Evolutionary conservation across 352 stramenopile genomes (phyloP).

Genomic region (Phytophthora colocasiae): DNA sequence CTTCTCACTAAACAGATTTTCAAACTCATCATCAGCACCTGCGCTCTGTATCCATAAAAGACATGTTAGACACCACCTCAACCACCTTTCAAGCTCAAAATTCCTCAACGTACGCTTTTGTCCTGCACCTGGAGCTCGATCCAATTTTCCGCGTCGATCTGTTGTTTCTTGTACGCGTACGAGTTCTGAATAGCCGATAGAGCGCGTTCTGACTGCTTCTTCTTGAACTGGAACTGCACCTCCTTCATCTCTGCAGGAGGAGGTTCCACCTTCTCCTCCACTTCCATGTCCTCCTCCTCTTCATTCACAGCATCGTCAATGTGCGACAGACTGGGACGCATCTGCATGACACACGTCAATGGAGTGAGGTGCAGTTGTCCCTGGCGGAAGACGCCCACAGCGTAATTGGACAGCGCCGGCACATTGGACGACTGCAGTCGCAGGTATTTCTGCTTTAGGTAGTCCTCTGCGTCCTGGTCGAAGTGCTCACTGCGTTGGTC

Average conservation of each 20-base stretch:
- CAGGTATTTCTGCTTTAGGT: constrained; percentile 77
- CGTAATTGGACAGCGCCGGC: constrained; percentile 79
- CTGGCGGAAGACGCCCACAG: constrained; percentile 79
- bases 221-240: constrained; percentile 90
- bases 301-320: constrained; percentile 81
- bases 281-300: constrained; percentile 68
- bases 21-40: constrained; percentile 74
- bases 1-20: constrained; percentile 85
- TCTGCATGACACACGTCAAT: constrained; percentile 73
- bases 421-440: constrained; percentile 71
- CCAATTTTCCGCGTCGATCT: constrained; percentile 85
- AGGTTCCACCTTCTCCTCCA: constrained; percentile 61
- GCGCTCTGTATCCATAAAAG: constrained; percentile 23
- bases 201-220: constrained; percentile 84
- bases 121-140: constrained; percentile 75
- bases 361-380: constrained; percentile 85
- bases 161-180: constrained; percentile 85
- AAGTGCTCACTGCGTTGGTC: constrained; percentile 78
- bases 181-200: constrained; percentile 85
- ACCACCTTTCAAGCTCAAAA: constrained; percentile 7
- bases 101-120: constrained; percentile 57
- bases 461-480: constrained; percentile 82
- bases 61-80: constrained; percentile 1
- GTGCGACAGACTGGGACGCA: constrained; percentile 80
- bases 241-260: constrained; percentile 70